Base-by-base conservation (phyloP, 23 red algal genomes). In the Agarophyton chilense region DNA sequence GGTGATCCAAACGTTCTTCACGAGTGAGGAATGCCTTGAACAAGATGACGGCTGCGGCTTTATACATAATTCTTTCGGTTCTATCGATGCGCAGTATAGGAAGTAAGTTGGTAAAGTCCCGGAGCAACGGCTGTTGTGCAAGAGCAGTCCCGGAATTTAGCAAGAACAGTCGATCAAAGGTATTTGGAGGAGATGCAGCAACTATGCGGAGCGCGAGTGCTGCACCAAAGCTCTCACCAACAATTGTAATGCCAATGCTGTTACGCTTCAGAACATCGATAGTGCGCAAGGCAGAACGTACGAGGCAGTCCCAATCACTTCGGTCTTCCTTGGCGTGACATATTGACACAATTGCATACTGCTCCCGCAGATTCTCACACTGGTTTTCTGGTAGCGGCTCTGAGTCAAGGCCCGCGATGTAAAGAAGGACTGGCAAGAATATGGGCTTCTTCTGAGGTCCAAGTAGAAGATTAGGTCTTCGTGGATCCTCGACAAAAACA, bases 221-320 rank as follows among this genome's bases (percentile, higher is more conserved):
- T 18, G 88, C 88, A 31, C 88, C 88, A 74, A 92, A 92, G 40
- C 73, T 81, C 66, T 92, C 88, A 43, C 77, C 88, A 49, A 92
- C 72, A 47, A 90, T 0, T 80, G 51, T 80, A 58, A 80, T 60
- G 7, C 50, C 77, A 2, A 10, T 25, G 31, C 32, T 40, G 19
- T 80, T 80, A 16, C 33, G 1, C n/a, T 24, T 43, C 19, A 80
- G 22, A 25, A 80, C 25, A 8, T 40, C 28, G 1, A 80, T 80
- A 24, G 29, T 55, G 25, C 4, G 38, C 51, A 80, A 60, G 2
- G 50, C 54, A 58, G 77, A 40, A 25, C 21, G 18, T 24, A 80
- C 51, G 28, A 80, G 77, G 25, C 35, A 52, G 13, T 55, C 51
- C 77, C 77, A 80, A 44, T 80, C 77, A 32, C 77, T 80, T 29